Evolutionary conservation across 306 rosid genomes (phyloP).

Genomic region (Purshia tridentata): DNA sequence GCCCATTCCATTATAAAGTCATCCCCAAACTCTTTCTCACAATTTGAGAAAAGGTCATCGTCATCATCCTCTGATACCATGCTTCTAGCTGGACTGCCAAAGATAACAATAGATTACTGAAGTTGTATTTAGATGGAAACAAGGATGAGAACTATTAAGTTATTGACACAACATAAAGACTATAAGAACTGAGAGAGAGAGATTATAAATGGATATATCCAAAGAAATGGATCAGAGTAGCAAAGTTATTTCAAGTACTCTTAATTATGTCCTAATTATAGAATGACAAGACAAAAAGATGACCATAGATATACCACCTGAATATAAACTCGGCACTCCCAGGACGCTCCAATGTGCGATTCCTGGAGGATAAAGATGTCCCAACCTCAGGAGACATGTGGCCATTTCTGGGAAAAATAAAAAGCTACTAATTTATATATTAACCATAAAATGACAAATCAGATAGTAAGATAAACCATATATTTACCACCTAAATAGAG

Average conservation of each 20-base stretch:
- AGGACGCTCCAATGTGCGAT: constrained; percentile 42
- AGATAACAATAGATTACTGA: constrained; percentile 46
- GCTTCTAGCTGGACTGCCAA: constrained; percentile 98
- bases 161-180: constrained; percentile 6
- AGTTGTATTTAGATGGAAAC: constrained; percentile 15
- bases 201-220: constrained; percentile 3
- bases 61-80: constrained; percentile 73
- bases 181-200: constrained; percentile 8
- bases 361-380: constrained; percentile 42
- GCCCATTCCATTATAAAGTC: constrained; percentile 82
- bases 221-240: not conserved
- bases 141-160: constrained; percentile 18
- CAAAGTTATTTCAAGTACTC: constrained; percentile 12
- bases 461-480: constrained; percentile 11
- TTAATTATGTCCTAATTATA: constrained; percentile 15
- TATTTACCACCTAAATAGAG: constrained; percentile 67
- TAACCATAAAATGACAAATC: constrained; percentile 23
- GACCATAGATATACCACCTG: constrained; percentile 57
- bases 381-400: constrained; percentile 52
- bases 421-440: constrained; percentile 1
- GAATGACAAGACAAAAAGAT: constrained; percentile 13
- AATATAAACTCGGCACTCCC: constrained; percentile 76
- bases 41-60: constrained; percentile 53
- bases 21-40: constrained; percentile 57
- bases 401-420: constrained; percentile 12